Conservation (phyloP, 805 yeast species). For the Clavispora fructus region DNA sequence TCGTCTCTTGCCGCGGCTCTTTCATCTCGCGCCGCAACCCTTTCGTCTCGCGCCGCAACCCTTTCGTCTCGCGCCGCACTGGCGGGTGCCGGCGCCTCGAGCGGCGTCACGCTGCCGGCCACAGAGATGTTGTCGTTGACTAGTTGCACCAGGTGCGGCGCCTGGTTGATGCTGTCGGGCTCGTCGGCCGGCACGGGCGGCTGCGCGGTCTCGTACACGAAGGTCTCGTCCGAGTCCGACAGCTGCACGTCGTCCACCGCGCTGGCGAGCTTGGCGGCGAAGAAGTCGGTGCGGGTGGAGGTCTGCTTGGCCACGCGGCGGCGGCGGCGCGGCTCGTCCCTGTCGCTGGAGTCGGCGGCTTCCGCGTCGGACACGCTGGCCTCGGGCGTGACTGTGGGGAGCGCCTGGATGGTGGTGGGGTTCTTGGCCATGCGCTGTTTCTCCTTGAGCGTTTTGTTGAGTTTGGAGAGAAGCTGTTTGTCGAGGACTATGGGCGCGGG, state of each 20-base stretch:
- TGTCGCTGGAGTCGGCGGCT: background rate
- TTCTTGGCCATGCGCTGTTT: constrained; percentile 37
- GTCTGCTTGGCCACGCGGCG: constrained; percentile 40
- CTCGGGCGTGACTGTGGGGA: constrained; percentile 30
- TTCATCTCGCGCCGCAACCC: no score
- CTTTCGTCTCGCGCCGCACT: no score
- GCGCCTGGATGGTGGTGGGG: constrained; percentile 30
- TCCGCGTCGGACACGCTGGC: background rate
- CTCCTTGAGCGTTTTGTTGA: constrained; percentile 39
- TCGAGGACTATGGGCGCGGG: constrained; percentile 19
- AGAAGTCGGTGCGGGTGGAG: constrained; percentile 81
- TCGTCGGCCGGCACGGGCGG: background rate
- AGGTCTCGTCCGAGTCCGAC: constrained; percentile 89
- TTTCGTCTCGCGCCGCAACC: no score
- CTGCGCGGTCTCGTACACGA: constrained; percentile 71
- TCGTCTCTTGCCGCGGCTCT: no score
- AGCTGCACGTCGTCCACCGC: constrained; percentile 89
- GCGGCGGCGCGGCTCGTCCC: constrained; percentile 15
- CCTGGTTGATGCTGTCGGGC: constrained; percentile 9
- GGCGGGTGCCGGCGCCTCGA: no score
- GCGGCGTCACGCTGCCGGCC: constrained; percentile 8
- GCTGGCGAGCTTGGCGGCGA: constrained; percentile 90
- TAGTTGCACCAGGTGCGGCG: constrained; percentile 8
- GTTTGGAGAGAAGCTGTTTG: constrained; percentile 31
- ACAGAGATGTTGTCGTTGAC: constrained; percentile 12